Evolutionary conservation across 108 stramenopile genomes (phyloP).

Genomic region (Skeletonema tropicum): DNA sequence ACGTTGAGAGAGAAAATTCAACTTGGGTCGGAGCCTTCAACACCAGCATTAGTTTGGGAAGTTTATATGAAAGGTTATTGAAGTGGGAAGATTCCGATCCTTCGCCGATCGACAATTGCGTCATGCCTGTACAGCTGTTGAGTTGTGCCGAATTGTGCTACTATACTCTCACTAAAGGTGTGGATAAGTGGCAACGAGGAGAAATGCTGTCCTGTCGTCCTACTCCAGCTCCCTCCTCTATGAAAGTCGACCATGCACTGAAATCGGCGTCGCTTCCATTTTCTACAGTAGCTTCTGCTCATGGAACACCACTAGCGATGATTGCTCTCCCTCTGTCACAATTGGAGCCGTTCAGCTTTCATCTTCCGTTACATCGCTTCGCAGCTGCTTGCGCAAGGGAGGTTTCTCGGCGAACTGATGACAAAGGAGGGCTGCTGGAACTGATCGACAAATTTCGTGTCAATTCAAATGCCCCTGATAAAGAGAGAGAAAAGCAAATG

Average conservation of each 20-base stretch:
- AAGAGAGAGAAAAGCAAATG: constrained; percentile 25
- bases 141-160: constrained; percentile 68
- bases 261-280: constrained; percentile 74
- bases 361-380: constrained; percentile 91
- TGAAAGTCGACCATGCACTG: constrained; percentile 48
- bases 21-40: constrained; percentile 96
- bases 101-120: constrained; percentile 52
- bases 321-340: constrained; percentile 77
- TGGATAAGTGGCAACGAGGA: constrained; percentile 67
- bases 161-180: constrained; percentile 59
- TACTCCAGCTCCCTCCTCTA: constrained; percentile 32
- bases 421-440: constrained; percentile 31
- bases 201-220: constrained; percentile 64
- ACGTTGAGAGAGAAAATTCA: constrained; percentile 83
- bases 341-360: constrained; percentile 84
- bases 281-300: constrained; percentile 64
- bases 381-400: constrained; percentile 80
- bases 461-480: constrained; percentile 9
- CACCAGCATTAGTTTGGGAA: constrained; percentile 79
- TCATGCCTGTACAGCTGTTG: constrained; percentile 33
- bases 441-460: constrained; percentile 38
- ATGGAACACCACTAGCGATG: constrained; percentile 69
- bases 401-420: constrained; percentile 61
- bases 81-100: constrained; percentile 79
- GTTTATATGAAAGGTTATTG: constrained; percentile 79